phyloP scores from a whole-genome alignment of 495 filamentous ascomycete species.

The Penicillium daleae region DNA sequence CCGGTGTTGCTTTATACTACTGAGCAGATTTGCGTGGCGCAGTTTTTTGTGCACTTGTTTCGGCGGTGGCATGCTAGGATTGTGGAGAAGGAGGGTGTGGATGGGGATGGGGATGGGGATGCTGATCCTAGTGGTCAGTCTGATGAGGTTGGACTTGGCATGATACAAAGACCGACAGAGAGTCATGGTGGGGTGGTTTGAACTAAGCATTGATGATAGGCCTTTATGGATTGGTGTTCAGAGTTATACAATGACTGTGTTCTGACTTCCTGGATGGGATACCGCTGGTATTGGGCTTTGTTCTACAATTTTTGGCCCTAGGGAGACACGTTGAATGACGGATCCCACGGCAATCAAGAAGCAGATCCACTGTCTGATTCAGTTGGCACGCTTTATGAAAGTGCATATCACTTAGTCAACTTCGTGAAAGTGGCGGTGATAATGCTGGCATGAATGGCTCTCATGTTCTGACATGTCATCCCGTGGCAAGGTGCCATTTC shows the following conservation, averaged over 20 bases:
- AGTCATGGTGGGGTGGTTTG: conserved; percentile 6
- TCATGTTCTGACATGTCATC: no score
- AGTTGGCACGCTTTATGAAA: no score
- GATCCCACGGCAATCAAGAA: no score
- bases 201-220: not conserved
- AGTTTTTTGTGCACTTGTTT: conserved; percentile 58
- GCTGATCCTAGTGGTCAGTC: not conserved
- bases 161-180: conserved; percentile 13
- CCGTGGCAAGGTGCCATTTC: no score
- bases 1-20: conserved; percentile 60
- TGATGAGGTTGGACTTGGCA: conserved; percentile 12
- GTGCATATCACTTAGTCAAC: no score
- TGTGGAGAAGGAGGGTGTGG: conserved; percentile 31
- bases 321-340: no score
- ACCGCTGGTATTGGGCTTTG: no score
- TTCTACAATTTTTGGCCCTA: no score
- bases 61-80: conserved; percentile 48
- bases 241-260: not conserved
- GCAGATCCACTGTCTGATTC: no score
- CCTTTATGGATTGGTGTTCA: not conserved
- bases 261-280: no score
- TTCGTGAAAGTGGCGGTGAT: no score
- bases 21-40: conserved; percentile 59
- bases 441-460: no score
- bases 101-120: conserved; percentile 5